Evolutionary conservation across 2,329 filamentous ascomycete genomes (phyloP), one percentile per base, ranked within the genome.

Genomic region (Catunica adiposa): DNA sequence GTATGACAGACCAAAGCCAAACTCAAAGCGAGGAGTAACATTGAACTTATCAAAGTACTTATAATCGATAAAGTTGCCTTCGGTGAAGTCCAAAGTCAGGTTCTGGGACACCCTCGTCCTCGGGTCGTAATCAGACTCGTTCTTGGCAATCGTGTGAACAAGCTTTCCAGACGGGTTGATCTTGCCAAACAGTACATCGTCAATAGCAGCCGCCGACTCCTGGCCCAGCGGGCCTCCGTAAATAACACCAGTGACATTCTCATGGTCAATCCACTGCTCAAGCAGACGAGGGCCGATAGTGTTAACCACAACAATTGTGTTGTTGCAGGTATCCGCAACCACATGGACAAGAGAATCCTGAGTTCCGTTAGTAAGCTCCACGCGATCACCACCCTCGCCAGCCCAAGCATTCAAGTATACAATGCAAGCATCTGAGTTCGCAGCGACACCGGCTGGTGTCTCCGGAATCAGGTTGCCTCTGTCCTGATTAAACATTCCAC

Each of bases 351-450:
- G 67, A 0, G 65, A 66, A 59, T 84, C 80, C 1, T 77, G 80
- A 54, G 78, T 79, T 58, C 83, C 82, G 63, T 90, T 86, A 42
- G 74, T 73, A 47, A 85, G 69, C 4, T 72, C 73, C 0, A 76
- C 69, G 48, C 79, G 73, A 57, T 86, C 75, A 60, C 75, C 83
- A 1, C 83, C 84, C 67, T 94, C 87, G 1, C 83, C 81, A 1
- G 83, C 79, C 66, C 83, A 86, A 4, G 73, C 76, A 62, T 84
- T 84, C 60, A 78, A 75, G 60, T 84, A 78, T 0, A 83, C 77
- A 1, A 84, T 66, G 60, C 87, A 92, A 5, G 86, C 73, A 61
- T 89, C 75, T 0, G 55, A 53, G 48, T 56, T 47, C 37, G 5
- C 11, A 7, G 48, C 55, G 22, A 56, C 65, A 2, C 69, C 68